These are phyloP conservation scores for Pseudocercospora cruenta DNA, from an alignment of 2,329 filamentous ascomycete species.

Conservation along the genomic window DNA sequence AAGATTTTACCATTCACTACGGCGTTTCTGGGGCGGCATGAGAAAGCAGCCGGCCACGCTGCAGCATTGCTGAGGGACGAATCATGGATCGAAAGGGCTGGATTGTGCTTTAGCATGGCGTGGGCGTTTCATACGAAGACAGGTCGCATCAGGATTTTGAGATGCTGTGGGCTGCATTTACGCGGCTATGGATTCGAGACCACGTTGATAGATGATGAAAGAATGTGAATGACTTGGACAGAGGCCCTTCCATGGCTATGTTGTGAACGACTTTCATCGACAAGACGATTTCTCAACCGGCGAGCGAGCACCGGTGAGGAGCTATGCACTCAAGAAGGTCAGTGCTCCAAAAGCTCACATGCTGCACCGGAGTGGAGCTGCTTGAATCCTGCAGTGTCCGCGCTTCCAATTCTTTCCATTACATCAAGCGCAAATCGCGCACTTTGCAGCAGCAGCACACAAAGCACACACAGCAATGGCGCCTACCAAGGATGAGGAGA, in stretches of 20 bases:
- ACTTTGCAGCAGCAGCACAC: too few species aligned
- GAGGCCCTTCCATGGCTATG: not conserved
- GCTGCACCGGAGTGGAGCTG: not conserved
- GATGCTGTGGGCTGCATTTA: not conserved
- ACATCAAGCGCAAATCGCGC: not conserved
- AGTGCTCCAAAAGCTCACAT: not conserved
- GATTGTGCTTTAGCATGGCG: constrained; percentile 34
- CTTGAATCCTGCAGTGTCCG: not conserved
- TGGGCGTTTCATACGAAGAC: constrained; percentile 29
- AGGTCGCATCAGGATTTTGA: constrained; percentile 6
- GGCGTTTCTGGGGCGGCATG: constrained; percentile 11
- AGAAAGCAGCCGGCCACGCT: constrained; percentile 10
- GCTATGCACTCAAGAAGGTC: not conserved
- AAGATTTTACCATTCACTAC: not conserved
- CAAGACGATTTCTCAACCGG: not conserved
- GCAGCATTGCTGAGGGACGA: constrained; percentile 12
- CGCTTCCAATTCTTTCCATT: not conserved
- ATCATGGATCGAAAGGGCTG: constrained; percentile 9
- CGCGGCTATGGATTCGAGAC: not conserved
- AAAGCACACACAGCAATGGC: not conserved
- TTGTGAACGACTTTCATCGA: not conserved
- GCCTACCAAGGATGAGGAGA: too few species aligned
- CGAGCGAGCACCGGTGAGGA: not conserved
- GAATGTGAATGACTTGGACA: constrained; percentile 7
- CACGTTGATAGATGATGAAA: not conserved